Percentiles rank a stretch among this genome's conserved stretches.
Evolutionary conservation across 2,329 filamentous ascomycete species (phyloP).

Genomic region (Fusarium kyushuense): DNA sequence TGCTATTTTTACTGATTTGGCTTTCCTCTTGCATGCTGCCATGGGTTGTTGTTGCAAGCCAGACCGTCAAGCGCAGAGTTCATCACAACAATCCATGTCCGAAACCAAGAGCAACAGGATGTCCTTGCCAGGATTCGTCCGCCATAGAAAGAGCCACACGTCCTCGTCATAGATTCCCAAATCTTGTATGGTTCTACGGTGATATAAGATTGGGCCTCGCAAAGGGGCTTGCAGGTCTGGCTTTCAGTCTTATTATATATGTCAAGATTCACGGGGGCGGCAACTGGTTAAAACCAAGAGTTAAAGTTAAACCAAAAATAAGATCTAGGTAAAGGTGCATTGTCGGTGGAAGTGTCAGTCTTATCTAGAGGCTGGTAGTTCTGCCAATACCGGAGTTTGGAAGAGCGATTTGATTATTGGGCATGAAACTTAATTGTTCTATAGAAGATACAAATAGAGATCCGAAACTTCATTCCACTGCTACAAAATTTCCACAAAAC

Average conservation of each 20-base stretch:
- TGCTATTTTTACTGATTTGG: constrained; percentile 72
- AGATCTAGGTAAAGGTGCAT: constrained; percentile 1
- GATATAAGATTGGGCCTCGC: constrained; percentile 1
- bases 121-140: constrained; percentile 48
- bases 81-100: constrained; percentile 21
- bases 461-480: not conserved
- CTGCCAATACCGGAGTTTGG: constrained; percentile 3
- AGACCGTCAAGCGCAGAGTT: constrained; percentile 29
- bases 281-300: not conserved
- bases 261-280: not conserved
- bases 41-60: constrained; percentile 80
- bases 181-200: not conserved
- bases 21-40: constrained; percentile 78
- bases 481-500: not conserved
- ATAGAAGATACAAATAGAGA: not conserved
- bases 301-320: not conserved
- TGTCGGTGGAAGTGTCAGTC: not conserved
- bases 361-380: not conserved
- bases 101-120: constrained; percentile 40
- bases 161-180: constrained; percentile 21
- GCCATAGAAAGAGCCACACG: constrained; percentile 45
- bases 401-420: constrained; percentile 10
- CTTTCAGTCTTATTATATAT: not conserved
- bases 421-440: constrained; percentile 7
- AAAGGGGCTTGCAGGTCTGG: not conserved